phyloP scores from a whole-genome alignment of 2,329 filamentous ascomycete genomes.

The Sclerotinia minor region DNA sequence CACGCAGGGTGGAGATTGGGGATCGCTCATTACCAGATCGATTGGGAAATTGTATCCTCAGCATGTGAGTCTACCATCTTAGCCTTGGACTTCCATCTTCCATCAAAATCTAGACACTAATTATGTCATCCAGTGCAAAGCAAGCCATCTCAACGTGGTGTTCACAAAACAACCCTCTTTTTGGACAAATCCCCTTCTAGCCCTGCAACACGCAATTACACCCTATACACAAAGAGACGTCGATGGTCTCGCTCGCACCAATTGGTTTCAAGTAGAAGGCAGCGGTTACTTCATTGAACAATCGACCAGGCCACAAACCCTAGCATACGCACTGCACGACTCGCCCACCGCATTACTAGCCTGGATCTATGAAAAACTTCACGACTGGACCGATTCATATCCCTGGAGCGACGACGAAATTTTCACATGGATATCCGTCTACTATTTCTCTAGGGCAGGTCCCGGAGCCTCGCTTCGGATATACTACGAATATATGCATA shows the following conservation, averaged over 20 bases:
- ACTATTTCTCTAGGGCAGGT: conserved; percentile 69
- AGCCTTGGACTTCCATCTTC: neutral
- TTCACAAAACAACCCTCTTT: neutral
- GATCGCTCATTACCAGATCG: conserved; percentile 62
- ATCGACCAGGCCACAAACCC: conserved; percentile 62
- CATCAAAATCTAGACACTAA: neutral
- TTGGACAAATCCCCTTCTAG: conserved; percentile 20
- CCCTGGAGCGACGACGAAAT: conserved; percentile 76
- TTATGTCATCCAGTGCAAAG: conserved; percentile 47
- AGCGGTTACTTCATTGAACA: conserved; percentile 30
- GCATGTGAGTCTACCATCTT: conserved; percentile 25
- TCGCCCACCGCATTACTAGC: conserved; percentile 68
- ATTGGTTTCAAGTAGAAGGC: conserved; percentile 31
- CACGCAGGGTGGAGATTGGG: conserved; percentile 71
- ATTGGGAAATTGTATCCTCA: conserved; percentile 60
- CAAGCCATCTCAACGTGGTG: conserved; percentile 46
- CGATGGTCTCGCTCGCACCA: conserved; percentile 27
- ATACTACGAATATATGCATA: conserved; percentile 67
- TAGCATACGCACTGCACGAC: conserved; percentile 69
- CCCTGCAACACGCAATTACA: conserved; percentile 16
- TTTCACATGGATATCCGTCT: conserved; percentile 72
- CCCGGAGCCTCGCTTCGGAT: conserved; percentile 66
- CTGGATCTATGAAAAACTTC: conserved; percentile 81
- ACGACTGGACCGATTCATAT: conserved; percentile 73
- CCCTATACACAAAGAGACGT: conserved; percentile 27